Evolutionary conservation across 352 stramenopile species (phyloP).

Genomic region (Phytophthora crassamura): DNA sequence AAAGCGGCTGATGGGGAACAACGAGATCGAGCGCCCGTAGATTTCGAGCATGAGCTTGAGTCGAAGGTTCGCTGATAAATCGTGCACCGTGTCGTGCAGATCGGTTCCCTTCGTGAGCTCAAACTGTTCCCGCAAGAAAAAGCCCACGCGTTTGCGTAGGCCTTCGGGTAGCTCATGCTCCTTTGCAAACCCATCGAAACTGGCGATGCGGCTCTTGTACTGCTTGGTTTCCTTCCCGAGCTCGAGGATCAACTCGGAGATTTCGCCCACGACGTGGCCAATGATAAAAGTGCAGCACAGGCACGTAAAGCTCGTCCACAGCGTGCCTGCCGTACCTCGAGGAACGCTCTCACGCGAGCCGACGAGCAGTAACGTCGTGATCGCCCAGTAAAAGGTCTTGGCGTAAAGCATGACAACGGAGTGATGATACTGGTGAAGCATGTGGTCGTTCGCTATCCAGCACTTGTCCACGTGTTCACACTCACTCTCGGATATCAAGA

Average conservation of each 20-base stretch:
- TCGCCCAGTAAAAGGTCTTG: slow-evolving; percentile 76
- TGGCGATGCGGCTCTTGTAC: slow-evolving; percentile 71
- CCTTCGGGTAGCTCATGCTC: slow-evolving; percentile 55
- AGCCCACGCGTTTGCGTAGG: slow-evolving; percentile 55
- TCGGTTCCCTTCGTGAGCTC: slow-evolving; percentile 58
- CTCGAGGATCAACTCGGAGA: slow-evolving; percentile 79
- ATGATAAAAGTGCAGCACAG: slow-evolving; percentile 78
- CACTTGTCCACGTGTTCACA: slow-evolving; percentile 47
- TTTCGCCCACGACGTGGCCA: slow-evolving; percentile 72
- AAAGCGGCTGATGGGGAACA: slow-evolving; percentile 66
- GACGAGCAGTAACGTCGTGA: slow-evolving; percentile 69
- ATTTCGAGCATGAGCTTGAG: slow-evolving; percentile 82
- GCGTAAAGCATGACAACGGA: slow-evolving; percentile 60
- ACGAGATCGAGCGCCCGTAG: slow-evolving; percentile 61
- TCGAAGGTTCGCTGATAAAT: slow-evolving; percentile 72
- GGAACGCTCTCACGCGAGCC: slow-evolving; percentile 68
- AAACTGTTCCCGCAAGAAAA: slow-evolving; percentile 72
- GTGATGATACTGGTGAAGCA: slow-evolving; percentile 68
- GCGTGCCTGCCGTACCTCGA: slow-evolving; percentile 43
- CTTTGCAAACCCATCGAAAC: slow-evolving; percentile 80
- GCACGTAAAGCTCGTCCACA: slow-evolving; percentile 69
- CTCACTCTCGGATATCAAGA: slow-evolving; percentile 68
- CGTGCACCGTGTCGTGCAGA: slow-evolving; percentile 54
- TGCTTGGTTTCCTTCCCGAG: slow-evolving; percentile 78
- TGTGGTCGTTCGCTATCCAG: slow-evolving; percentile 67